A percentile compares a stretch with the other conserved stretches of the same genome.
Conservation (phyloP, 306 rosid genomes). For the Cucumis melo region DNA sequence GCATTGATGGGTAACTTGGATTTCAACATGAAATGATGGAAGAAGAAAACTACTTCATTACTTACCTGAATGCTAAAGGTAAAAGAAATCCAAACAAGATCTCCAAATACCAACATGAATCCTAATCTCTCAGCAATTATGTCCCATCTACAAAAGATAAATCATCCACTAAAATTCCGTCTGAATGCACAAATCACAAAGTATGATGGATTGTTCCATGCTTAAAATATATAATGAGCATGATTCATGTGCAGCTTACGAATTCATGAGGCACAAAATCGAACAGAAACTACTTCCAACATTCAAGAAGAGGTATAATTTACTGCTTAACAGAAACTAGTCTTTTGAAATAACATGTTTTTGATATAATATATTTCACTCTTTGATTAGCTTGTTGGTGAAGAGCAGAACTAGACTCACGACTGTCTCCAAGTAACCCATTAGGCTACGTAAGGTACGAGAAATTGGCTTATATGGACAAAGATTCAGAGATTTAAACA, state of each 20-base stretch:
- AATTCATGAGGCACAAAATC: not conserved
- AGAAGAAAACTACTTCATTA: not conserved
- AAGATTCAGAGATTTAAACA: not conserved
- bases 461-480: not conserved
- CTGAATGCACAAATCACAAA: not conserved
- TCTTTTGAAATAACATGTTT: not conserved
- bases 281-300: not conserved
- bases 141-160: constrained; percentile 65
- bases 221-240: not conserved
- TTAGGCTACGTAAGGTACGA: not conserved
- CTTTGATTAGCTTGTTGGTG: not conserved
- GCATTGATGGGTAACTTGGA: not conserved
- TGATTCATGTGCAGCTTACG: not conserved
- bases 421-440: not conserved
- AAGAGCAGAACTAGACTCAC: not conserved
- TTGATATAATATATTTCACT: not conserved
- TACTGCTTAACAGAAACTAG: not conserved
- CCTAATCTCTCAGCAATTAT: constrained; percentile 94
- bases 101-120: constrained; percentile 96
- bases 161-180: not conserved
- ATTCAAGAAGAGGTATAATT: not conserved
- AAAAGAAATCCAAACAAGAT: constrained; percentile 96
- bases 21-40: not conserved
- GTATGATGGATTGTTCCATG: not conserved
- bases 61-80: constrained; percentile 78